phyloP scores from a whole-genome alignment of 441 rosid species.

The Erodium texanum region DNA sequence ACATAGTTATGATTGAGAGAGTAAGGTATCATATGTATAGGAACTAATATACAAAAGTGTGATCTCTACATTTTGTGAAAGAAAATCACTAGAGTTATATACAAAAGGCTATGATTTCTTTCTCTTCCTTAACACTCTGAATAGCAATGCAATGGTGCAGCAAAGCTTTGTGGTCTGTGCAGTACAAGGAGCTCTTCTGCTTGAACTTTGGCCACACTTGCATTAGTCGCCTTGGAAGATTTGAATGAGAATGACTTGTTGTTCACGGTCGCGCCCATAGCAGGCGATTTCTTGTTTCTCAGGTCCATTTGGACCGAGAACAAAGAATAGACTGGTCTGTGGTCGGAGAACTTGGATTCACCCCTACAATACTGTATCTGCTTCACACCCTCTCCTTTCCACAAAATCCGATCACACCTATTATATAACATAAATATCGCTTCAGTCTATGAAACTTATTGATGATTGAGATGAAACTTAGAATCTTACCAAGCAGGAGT shows the following conservation, averaged over 20 bases:
- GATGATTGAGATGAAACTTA: no score
- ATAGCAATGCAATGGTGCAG: not conserved
- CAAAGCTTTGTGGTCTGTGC: constrained; percentile 43
- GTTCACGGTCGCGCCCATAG: constrained; percentile 8
- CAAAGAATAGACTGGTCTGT: constrained; percentile 55
- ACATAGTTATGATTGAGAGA: no score
- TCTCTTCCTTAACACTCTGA: no score
- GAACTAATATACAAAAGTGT: no score
- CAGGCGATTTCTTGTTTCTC: constrained; percentile 15
- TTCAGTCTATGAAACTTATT: not conserved
- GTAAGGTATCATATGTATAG: no score
- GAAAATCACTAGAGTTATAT: no score
- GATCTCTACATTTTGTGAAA: no score
- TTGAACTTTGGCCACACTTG: constrained; percentile 27
- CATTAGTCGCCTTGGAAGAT: constrained; percentile 19
- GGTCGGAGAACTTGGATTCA: constrained; percentile 69
- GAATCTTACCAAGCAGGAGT: constrained; percentile 80
- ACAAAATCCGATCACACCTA: constrained; percentile 71
- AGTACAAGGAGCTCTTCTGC: constrained; percentile 66
- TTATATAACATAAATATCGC: constrained; percentile 5
- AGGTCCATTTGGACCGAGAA: constrained; percentile 42
- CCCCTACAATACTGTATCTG: constrained; percentile 54
- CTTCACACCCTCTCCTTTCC: constrained; percentile 63
- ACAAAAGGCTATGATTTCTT: no score
- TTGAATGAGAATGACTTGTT: constrained; percentile 14